phyloP scores from a whole-genome alignment of 805 yeast genomes.

The Maudiozyma turicensis region DNA sequence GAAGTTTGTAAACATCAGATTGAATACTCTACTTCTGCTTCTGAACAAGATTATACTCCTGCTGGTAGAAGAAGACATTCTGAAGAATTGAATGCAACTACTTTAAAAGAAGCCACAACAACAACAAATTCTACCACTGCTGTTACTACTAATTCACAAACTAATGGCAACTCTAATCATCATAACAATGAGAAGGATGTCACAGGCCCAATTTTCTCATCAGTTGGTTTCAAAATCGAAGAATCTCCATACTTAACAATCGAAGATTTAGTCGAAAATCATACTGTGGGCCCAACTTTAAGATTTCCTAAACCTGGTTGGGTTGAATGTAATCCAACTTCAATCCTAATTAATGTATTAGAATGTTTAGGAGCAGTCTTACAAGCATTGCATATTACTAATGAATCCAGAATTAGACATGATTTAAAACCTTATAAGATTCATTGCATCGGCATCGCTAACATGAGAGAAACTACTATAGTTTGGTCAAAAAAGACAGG shows the following conservation, averaged over 20 bases:
- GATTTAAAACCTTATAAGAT: slow-evolving; percentile 49
- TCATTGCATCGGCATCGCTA: slow-evolving; percentile 77
- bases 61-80: slow-evolving; percentile 37
- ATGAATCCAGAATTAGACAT: slow-evolving; percentile 37
- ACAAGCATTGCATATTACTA: slow-evolving; percentile 45
- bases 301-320: slow-evolving; percentile 78
- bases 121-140: not conserved
- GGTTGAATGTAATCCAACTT: slow-evolving; percentile 89
- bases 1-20: slow-evolving; percentile 86
- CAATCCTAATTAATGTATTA: slow-evolving; percentile 60
- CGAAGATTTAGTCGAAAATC: slow-evolving; percentile 39
- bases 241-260: slow-evolving; percentile 50
- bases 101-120: not conserved
- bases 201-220: slow-evolving; percentile 48
- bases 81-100: slow-evolving; percentile 4
- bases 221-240: slow-evolving; percentile 64
- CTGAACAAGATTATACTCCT: slow-evolving; percentile 38
- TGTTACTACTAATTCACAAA: slow-evolving; percentile 3
- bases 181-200: slow-evolving; percentile 5
- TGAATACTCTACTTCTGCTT: slow-evolving; percentile 71
- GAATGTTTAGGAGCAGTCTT: slow-evolving; percentile 68
- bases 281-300: slow-evolving; percentile 51
- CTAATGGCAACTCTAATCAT: not conserved
- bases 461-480: slow-evolving; percentile 90
- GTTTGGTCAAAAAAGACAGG: slow-evolving; percentile 85